Evolutionary conservation across 2,329 filamentous ascomycete species (phyloP).

Genomic region (Arthrocladium fulminans): DNA sequence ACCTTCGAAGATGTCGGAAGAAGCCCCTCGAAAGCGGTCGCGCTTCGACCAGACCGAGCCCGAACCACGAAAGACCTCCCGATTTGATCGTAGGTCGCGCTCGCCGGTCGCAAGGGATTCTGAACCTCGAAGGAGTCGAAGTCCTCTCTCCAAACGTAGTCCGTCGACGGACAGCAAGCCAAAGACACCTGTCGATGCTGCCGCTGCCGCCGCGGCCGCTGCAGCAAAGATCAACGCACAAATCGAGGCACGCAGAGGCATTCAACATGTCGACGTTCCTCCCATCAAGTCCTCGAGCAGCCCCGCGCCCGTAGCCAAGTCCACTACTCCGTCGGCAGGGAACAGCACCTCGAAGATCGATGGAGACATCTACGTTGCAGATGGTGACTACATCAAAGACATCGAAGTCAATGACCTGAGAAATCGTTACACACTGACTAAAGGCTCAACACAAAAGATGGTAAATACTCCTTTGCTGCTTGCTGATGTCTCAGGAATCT

Average conservation of each 20-base stretch:
- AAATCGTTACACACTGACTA: constrained; percentile 94
- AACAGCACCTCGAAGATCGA: constrained; percentile 55
- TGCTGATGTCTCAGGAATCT: constrained; percentile 21
- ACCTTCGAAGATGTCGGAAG: constrained; percentile 18
- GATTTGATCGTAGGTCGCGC: constrained; percentile 86
- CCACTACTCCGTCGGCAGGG: constrained; percentile 39
- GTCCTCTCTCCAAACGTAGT: constrained; percentile 56
- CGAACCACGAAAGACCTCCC: constrained; percentile 64
- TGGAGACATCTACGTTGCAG: constrained; percentile 84
- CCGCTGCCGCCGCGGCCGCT: constrained; percentile 71
- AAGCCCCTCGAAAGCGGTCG: constrained; percentile 57
- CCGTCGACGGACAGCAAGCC: constrained; percentile 35
- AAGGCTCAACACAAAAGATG: constrained; percentile 97
- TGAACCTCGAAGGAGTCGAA: constrained; percentile 68
- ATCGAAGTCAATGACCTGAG: constrained; percentile 97
- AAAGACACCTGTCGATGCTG: constrained; percentile 55
- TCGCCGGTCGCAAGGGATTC: constrained; percentile 62
- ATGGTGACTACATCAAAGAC: constrained; percentile 97
- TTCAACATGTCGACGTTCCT: constrained; percentile 83
- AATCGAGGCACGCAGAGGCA: constrained; percentile 75
- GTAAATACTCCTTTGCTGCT: constrained; percentile 60
- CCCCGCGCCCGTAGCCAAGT: constrained; percentile 32
- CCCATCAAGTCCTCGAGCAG: constrained; percentile 57
- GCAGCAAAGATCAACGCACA: constrained; percentile 80
- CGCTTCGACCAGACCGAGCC: constrained; percentile 90